Conservation (phyloP, 1,139 yeast genomes). For the Eremothecium cymbalariae region DNA sequence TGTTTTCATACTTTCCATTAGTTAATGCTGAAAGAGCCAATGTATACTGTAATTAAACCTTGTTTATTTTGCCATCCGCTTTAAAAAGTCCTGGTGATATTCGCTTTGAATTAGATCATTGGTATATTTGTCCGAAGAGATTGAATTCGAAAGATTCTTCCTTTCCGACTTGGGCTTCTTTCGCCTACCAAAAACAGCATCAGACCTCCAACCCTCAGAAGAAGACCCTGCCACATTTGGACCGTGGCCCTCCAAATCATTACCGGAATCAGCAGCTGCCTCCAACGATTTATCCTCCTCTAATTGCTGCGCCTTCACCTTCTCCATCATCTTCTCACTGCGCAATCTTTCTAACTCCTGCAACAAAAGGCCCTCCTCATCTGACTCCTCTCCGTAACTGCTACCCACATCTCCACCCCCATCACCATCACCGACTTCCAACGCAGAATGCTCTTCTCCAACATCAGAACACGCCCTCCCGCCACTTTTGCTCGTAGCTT, state of each 20-base stretch:
- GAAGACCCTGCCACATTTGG: not conserved
- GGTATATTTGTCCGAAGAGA: slow-evolving; percentile 36
- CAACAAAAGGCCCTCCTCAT: slow-evolving; percentile 28
- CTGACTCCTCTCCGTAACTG: slow-evolving; percentile 23
- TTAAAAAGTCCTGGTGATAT: slow-evolving; percentile 62
- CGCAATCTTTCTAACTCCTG: slow-evolving; percentile 30
- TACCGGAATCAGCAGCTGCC: too few relatives aligned
- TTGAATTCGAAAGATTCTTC: slow-evolving; percentile 32
- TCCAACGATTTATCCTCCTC: too few relatives aligned
- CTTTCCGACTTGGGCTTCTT: slow-evolving; percentile 29
- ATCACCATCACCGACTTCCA: slow-evolving; percentile 18
- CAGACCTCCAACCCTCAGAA: slow-evolving; percentile 46
- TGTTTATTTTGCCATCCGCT: slow-evolving; percentile 52
- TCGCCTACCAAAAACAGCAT: slow-evolving; percentile 36
- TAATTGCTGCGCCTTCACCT: slow-evolving; percentile 47
- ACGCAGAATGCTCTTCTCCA: slow-evolving; percentile 4
- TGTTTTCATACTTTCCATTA: too few relatives aligned
- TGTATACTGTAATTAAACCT: slow-evolving; percentile 5
- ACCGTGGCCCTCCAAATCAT: too few relatives aligned
- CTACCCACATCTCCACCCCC: slow-evolving; percentile 12
- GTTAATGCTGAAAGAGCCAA: too few relatives aligned
- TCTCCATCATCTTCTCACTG: slow-evolving; percentile 30
- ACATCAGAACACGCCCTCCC: slow-evolving; percentile 19
- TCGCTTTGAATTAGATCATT: slow-evolving; percentile 64
- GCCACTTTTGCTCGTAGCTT: slow-evolving; percentile 13